Base-by-base conservation (phyloP, 1,139 yeast genomes). In the Taiozyma sp. region DNA sequence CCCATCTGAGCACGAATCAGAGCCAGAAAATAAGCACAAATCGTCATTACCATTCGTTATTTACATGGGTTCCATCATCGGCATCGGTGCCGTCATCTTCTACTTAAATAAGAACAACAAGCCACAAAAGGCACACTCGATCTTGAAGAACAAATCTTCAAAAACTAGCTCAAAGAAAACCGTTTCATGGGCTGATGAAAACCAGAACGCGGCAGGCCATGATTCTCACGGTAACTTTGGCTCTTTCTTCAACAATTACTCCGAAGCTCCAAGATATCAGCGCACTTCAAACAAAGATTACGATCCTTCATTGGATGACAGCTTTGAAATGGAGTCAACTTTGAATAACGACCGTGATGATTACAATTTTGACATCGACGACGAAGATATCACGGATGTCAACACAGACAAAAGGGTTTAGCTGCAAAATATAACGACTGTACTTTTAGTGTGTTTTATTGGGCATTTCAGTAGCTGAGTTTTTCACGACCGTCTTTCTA, bases 351-450 rank as follows among this genome's bases (percentile, higher is more conserved):
- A 32, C 6, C 50, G 48, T 24, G 58, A 55, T 22, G 65, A 76
- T 65, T 57, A 73, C 66, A 62, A 70, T 68, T 56, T 63, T 63
- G 61, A 76, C 67, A 73, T 74, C 65, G 67, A 74, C 37, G 50
- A 55, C 43, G 62, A 59, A 26, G 45, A 44, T 40, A 43, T 42
- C n/a, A 35, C 42, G 6, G 28, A 44, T 28, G 22, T 43, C 14
- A 43, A 30, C 10, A 22, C 41, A 19, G 41, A 37, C 13, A 21
- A 37, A 8, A 37, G 41, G 24, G 41, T 37, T 10, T 37, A 37
- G 19, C 24, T 37, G 7, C 6, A n/a, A 32, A 32, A 32, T 32
- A 32, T 32, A 32, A 32, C 16, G 19, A n/a, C 16, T 32, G 35
- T 32, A 32, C 35, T 32, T 32, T 32, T n/a, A 6, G 7, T 24